Evolutionary conservation across 2,329 filamentous ascomycete species (phyloP).

Genomic region (Exophiala dermatitidis): DNA sequence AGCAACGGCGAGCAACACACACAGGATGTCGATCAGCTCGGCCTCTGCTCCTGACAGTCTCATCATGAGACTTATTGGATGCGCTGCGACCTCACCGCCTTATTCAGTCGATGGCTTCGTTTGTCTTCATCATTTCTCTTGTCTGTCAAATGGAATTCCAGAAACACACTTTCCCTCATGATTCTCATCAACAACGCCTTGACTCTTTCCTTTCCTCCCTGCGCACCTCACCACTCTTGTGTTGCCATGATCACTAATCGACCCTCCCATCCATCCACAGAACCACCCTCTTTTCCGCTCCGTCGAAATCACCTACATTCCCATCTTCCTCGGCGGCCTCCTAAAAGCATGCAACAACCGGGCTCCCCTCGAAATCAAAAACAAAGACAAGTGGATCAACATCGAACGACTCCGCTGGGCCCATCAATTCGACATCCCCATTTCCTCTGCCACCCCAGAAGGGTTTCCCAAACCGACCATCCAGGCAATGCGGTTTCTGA

Average conservation of each 20-base stretch:
- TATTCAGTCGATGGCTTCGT: no score
- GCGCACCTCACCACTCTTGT: neutral
- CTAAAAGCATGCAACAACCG: conserved; percentile 51
- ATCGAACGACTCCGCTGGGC: conserved; percentile 50
- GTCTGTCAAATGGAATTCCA: neutral
- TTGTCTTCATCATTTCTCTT: neutral
- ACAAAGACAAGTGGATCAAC: conserved; percentile 54
- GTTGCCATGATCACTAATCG: neutral
- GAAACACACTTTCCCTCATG: no score
- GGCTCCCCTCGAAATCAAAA: conserved; percentile 50
- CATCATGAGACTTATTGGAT: no score
- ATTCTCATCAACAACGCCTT: neutral
- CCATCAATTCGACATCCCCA: conserved; percentile 48
- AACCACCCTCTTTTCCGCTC: conserved; percentile 50
- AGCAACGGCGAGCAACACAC: no score
- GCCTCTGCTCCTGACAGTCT: no score
- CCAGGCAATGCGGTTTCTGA: conserved; percentile 46
- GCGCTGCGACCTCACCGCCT: no score
- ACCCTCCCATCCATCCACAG: conserved; percentile 24
- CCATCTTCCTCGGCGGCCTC: conserved; percentile 54
- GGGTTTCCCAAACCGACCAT: conserved; percentile 51
- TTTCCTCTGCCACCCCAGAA: conserved; percentile 38
- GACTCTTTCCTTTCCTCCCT: neutral
- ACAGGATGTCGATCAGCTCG: no score
- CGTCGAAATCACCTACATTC: conserved; percentile 50